These are phyloP conservation scores for Gossypium ekmanianum DNA, from an alignment of 345 rosid species.

Conservation along the genomic window DNA sequence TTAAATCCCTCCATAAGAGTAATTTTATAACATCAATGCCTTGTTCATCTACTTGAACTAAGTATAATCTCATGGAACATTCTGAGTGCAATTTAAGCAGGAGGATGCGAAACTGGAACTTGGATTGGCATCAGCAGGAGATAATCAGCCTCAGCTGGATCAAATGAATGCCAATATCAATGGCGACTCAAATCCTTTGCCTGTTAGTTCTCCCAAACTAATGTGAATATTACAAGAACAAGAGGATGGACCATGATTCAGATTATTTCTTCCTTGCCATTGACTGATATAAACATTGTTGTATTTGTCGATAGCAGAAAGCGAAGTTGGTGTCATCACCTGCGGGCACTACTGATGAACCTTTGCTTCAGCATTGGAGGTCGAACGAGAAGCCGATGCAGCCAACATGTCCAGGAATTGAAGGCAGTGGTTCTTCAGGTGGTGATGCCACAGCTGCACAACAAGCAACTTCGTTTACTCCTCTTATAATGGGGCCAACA, in stretches of 20 bases:
- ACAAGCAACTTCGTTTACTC: not conserved
- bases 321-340: conserved; percentile 16
- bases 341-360: not conserved
- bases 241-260: not conserved
- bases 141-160: not conserved
- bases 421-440: not conserved
- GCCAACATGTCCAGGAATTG: not conserved
- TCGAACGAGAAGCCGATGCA: not conserved
- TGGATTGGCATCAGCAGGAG: not conserved
- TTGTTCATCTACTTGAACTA: not conserved
- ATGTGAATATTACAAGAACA: not conserved
- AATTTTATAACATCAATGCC: not conserved
- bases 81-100: not conserved
- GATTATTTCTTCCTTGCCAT: not conserved
- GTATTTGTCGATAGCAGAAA: not conserved
- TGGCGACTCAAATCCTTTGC: not conserved
- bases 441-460: not conserved
- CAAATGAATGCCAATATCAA: not conserved
- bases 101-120: not conserved
- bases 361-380: not conserved
- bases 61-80: not conserved
- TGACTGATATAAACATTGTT: not conserved
- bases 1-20: no score
- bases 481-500: not conserved
- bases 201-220: not conserved